Evolutionary conservation across 2,329 filamentous ascomycete species (phyloP), one percentile per base, ranked within the genome.

Genomic region (Pezicula neosporulosa): DNA sequence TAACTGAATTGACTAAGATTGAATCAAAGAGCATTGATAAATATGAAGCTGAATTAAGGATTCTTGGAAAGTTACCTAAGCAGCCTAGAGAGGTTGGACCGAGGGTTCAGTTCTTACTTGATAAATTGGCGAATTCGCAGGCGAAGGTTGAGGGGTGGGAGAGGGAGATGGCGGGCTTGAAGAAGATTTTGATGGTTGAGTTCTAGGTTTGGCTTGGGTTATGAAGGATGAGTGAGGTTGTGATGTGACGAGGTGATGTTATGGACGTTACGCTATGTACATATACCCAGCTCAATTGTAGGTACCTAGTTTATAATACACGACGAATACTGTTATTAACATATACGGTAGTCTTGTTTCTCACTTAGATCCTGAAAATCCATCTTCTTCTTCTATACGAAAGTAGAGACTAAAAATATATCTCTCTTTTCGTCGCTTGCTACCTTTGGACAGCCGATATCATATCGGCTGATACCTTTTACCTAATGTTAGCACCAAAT

Each of bases 1-100:
- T 95, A 19, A 77, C 75, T 0, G 85, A 93, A 65, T 72, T 89
- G 51, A 82, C 84, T 21, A 85, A 85, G 62, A 78, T 82, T 3
- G 90, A 96, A 72, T 85, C 78, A 47, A 82, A 83, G 67, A 85
- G 71, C 9, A 90, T 97, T 53, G 84, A 86, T 38, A 90, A 90
- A 69, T 86, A 82, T 42, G 93, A 97, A 73, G 75, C 77, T 24
- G 92, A 97, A 70, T 73, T 97, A 52, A 76, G 70, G 9, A 64
- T 89, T 49, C 70, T 97, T n/a, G 89, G 81, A 0, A 76, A 77
- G 18, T 66, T 96, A 60, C 87, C 86, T 6, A 85, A 78, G 47
- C 83, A 89, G 67, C 88, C 90, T 1, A 70, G 73, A 18, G 86
- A 94, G 74, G 74, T 89, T 27, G 74, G 72, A 1, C 77, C 80